Conservation (phyloP, 164 flowering plant genomes). For the Santalum album region DNA sequence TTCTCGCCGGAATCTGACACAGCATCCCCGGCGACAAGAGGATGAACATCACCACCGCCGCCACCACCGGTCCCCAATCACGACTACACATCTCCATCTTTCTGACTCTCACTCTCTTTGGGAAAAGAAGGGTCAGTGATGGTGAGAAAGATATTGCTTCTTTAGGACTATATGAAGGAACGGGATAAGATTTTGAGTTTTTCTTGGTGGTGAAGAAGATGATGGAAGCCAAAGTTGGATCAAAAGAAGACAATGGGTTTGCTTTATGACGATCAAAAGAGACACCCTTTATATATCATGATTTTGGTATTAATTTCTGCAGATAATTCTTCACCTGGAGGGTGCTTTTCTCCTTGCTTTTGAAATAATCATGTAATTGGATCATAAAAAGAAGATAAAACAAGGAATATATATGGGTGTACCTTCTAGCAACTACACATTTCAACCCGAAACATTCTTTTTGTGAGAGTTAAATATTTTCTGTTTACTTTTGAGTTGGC, state of each 20-base stretch:
- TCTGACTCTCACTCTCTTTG: not conserved
- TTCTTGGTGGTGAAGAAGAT: conserved; percentile 24
- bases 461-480: too few relatives aligned
- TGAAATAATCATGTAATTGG: too few relatives aligned
- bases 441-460: too few relatives aligned
- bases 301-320: too few relatives aligned
- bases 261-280: too few relatives aligned
- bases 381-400: too few relatives aligned
- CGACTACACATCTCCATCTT: conserved; percentile 33
- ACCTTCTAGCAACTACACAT: too few relatives aligned
- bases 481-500: too few relatives aligned
- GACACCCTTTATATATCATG: too few relatives aligned
- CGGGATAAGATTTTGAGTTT: not conserved
- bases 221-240: conserved; percentile 20
- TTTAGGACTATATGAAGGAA: conserved; percentile 7
- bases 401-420: too few relatives aligned
- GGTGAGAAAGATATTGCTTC: not conserved
- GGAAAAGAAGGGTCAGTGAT: not conserved
- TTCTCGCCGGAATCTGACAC: conserved; percentile 58
- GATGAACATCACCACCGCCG: conserved; percentile 49
- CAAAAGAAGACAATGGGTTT: conserved; percentile 21
- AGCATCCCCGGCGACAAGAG: conserved; percentile 64
- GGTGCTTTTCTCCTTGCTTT: too few relatives aligned
- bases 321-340: too few relatives aligned
- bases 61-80: conserved; percentile 67